Conservation (phyloP, 495 filamentous ascomycete species). For the Monascus purpureus region DNA sequence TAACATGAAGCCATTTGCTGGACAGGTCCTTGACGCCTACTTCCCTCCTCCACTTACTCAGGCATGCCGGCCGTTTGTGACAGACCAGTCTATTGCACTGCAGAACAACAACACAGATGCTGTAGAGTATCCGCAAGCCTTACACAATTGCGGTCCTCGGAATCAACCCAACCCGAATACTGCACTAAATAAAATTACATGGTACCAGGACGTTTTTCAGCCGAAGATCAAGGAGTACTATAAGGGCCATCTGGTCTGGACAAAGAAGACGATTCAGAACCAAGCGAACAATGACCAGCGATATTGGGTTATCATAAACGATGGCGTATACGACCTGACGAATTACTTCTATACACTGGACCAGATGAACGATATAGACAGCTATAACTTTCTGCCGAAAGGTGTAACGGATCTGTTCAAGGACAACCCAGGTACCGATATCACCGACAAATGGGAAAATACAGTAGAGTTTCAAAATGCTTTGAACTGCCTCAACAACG, state of each 20-base stretch:
- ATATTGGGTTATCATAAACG: conserved; percentile 65
- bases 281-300: conserved; percentile 54
- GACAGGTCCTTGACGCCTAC: conserved; percentile 67
- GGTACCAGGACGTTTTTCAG: conserved; percentile 64
- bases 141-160: conserved; percentile 55
- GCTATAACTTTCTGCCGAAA: conserved; percentile 55
- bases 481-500: conserved; percentile 66
- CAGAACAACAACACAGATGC: conserved; percentile 46
- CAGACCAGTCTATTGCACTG: conserved; percentile 35
- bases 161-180: conserved; percentile 36
- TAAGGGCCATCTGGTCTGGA: conserved; percentile 75
- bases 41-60: conserved; percentile 67
- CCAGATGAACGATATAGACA: conserved; percentile 27
- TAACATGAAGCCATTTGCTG: conserved; percentile 63
- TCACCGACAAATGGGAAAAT: conserved; percentile 49
- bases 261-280: conserved; percentile 29
- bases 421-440: conserved; percentile 62
- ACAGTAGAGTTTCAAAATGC: conserved; percentile 39
- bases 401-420: conserved; percentile 50
- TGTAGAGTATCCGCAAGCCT: conserved; percentile 25
- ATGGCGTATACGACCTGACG: conserved; percentile 73
- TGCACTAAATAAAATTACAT: conserved; percentile 45
- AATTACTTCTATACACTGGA: conserved; percentile 70
- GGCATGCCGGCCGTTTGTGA: conserved; percentile 56
- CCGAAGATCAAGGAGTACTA: conserved; percentile 73